Conservation (phyloP, 208 protist genomes). For the Trypanosoma melophagium region DNA sequence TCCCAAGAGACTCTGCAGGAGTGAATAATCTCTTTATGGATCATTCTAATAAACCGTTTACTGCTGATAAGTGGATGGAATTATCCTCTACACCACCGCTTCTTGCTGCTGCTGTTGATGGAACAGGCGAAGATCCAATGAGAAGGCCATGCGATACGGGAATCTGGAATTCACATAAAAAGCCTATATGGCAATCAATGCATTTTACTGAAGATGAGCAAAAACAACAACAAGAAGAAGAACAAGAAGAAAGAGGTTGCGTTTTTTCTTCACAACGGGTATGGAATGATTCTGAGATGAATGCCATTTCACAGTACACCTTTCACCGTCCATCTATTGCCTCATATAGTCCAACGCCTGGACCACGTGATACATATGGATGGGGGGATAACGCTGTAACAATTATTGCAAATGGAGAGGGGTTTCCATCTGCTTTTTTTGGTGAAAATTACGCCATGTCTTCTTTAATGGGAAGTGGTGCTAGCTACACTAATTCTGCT, state of each 20-base stretch:
- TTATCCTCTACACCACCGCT: not conserved
- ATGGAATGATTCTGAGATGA: not conserved
- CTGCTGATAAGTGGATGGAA: not conserved
- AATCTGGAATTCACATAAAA: not conserved
- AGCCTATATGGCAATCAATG: not conserved
- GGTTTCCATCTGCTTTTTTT: too few species aligned
- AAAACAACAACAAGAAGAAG: not conserved
- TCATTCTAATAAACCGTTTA: not conserved
- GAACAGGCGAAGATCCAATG: not conserved
- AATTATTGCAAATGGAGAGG: too few species aligned
- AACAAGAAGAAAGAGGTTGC: not conserved
- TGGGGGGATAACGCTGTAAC: too few species aligned
- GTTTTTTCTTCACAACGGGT: not conserved
- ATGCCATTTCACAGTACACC: not conserved
- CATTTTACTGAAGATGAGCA: slow-evolving; percentile 3
- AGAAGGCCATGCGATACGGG: not conserved
- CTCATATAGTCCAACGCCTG: not conserved
- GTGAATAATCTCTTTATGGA: not conserved
- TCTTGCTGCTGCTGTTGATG: not conserved
- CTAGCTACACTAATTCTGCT: too few species aligned
- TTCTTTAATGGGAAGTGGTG: too few species aligned
- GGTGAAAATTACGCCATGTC: too few species aligned
- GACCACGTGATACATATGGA: too few species aligned
- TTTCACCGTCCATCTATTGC: slow-evolving; percentile 7
- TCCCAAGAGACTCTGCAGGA: not conserved